Evolutionary conservation across 805 yeast species (phyloP), one percentile per base, ranked within the genome.

Genomic region (Teunomyces kruisii): DNA sequence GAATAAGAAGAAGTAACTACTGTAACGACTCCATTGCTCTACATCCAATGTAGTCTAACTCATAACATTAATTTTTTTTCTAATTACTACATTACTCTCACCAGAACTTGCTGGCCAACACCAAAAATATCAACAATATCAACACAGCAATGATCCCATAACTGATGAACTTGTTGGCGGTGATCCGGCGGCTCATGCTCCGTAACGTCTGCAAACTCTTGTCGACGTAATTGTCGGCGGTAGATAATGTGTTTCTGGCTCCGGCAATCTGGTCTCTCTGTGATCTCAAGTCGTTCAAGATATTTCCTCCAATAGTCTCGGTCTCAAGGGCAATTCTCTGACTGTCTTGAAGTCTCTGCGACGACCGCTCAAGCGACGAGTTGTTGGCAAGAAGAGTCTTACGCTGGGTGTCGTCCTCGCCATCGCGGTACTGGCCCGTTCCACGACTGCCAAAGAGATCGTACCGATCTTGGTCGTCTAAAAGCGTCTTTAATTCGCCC

Each of bases 141-240:
- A 92, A 76, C 14, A 92, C 91, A 6, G 87, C 96, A 44, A 92
- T 92, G 46, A 92, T 92, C 9, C 95, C 95, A 57, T 89, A 88
- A 46, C 96, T 88, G 51, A 92, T 86, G 54, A 91, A 75, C 64
- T 89, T 86, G 66, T 92, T 92, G 5, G 97, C 92, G 9, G 95
- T 89, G 75, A 91, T 76, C 57, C 98, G 74, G 65, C 98, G 78
- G 19, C 96, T 86, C 99, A 94, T 94, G 14, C 88, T 78, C 56
- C 89, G 83, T 57, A 94, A 72, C 1, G 98, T 94, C 46, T 86
- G 80, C 45, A 94, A 78, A 45, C 94, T 84, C 60, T 86, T 84
- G 66, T 94, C 98, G 43, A 94, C 96, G 58, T 91, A 89, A 0
- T 86, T 81, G 61, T 94, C 98, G 0, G 98, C 98, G 50, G 90